Evolutionary conservation across 805 yeast species (phyloP), one percentile per base, ranked within the genome.

Genomic region (Brettanomyces bruxellensis): DNA sequence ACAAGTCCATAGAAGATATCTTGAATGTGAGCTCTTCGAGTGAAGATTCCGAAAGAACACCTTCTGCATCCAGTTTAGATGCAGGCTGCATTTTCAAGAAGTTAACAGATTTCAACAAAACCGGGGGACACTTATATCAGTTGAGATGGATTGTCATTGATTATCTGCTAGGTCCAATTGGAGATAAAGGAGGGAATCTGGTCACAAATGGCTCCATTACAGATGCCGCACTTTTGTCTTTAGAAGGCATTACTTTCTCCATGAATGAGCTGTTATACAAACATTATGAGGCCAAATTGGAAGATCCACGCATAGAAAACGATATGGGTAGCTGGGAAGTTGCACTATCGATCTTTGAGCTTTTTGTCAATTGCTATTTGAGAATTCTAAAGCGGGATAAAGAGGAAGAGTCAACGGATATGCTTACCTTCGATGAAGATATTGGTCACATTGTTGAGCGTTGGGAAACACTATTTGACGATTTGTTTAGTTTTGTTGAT

Each of bases 381-480:
- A 50, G 62, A 2, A 48, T 67, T 28, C 49, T 48, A 18, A 50
- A 54, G 25, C 61, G 59, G 34, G 47, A 52, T 23, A 61, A 56
- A 36, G 41, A 53, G 5, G 61, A 52, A 40, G 59, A 54, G 40
- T 34, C 45, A 3, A 51, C 49, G 5, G 50, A 46, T 24, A 59
- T 54, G 43, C 23, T 24, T 9, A 39, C 46, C 4, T 22, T 50
- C 1, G 49, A 47, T 4, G 72, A 69, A 4, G 47, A 69, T 3
- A 56, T 68, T 3, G 66, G 64, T 12, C 69, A 65, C 23, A 68
- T 78, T 46, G 57, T 82, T 4, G 55, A 60, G 3, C 66, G 70
- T 39, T 83, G 90, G 90, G 47, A 59, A 2, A 45, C 51, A 1
- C 42, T 70, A 12, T 52, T 74, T n/a, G 62, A 64, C 2, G 66